Conservation (phyloP, 805 yeast genomes). For the Lipomyces starkeyi region DNA sequence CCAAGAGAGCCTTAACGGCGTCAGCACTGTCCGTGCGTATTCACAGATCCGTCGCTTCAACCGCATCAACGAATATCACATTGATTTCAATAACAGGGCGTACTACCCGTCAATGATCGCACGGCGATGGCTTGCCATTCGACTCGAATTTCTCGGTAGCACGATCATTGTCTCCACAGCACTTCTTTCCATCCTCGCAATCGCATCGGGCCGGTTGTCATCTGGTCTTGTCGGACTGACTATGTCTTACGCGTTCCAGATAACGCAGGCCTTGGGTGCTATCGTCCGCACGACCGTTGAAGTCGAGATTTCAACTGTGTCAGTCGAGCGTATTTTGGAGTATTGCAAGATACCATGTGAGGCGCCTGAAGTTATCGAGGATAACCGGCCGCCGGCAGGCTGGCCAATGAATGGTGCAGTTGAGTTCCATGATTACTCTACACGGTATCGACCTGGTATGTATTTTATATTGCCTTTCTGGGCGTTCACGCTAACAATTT, state of each 20-base stretch:
- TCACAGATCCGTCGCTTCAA: conserved; percentile 66
- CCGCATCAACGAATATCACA: conserved; percentile 56
- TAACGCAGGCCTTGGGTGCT: conserved; percentile 93
- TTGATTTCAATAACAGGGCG: conserved; percentile 89
- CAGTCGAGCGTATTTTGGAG: conserved; percentile 92
- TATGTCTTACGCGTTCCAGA: conserved; percentile 88
- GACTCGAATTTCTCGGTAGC: conserved; percentile 90
- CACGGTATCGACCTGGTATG: conserved; percentile 72
- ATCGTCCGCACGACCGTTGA: conserved; percentile 98
- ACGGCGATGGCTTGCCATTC: conserved; percentile 95
- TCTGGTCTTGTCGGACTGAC: conserved; percentile 96
- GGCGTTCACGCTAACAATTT: not conserved
- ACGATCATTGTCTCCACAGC: conserved; percentile 85
- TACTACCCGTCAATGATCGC: conserved; percentile 90
- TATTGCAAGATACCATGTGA: conserved; percentile 77
- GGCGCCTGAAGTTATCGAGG: conserved; percentile 73
- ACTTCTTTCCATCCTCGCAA: conserved; percentile 72
- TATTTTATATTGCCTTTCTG: not conserved
- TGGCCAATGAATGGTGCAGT: conserved; percentile 82
- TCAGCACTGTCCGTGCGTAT: conserved; percentile 77
- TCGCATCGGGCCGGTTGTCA: conserved; percentile 69
- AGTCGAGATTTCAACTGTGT: conserved; percentile 94
- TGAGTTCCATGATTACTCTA: conserved; percentile 72
- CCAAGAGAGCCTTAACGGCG: conserved; percentile 79
- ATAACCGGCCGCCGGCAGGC: conserved; percentile 63